A percentile compares a stretch with the other conserved stretches of the same genome.
Conservation (phyloP, 2,329 filamentous ascomycete genomes). For the Xylaria sp. region DNA sequence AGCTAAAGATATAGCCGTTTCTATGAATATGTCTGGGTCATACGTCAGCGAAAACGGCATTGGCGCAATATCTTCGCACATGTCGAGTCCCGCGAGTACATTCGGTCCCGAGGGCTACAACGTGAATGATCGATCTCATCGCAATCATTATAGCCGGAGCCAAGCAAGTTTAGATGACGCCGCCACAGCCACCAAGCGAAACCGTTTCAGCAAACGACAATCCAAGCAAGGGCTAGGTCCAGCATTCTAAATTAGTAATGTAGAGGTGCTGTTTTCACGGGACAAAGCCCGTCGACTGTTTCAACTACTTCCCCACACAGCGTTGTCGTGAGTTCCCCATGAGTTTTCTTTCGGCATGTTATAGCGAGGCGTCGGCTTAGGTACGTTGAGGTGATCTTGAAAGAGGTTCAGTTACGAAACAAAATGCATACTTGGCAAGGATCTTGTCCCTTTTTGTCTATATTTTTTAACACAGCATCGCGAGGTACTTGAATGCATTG, state of each 20-base stretch:
- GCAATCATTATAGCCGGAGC: slow-evolving; percentile 69
- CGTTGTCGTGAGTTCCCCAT: slow-evolving; percentile 40
- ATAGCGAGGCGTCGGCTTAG: slow-evolving; percentile 51
- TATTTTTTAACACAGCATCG: slow-evolving; percentile 26
- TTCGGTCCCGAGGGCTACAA: slow-evolving; percentile 65
- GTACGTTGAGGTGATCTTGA: slow-evolving; percentile 47
- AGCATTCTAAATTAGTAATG: slow-evolving; percentile 69
- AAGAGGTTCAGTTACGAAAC: slow-evolving; percentile 43
- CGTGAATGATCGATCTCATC: slow-evolving; percentile 62
- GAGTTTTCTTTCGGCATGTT: slow-evolving; percentile 46
- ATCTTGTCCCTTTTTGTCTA: slow-evolving; percentile 27
- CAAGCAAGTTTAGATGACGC: slow-evolving; percentile 66
- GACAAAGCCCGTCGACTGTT: slow-evolving; percentile 31
- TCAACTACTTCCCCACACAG: slow-evolving; percentile 29
- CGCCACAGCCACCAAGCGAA: slow-evolving; percentile 60
- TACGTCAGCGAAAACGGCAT: slow-evolving; percentile 76
- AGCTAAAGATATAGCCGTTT: slow-evolving; percentile 83
- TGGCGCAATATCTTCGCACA: slow-evolving; percentile 73
- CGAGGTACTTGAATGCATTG: slow-evolving; percentile 36
- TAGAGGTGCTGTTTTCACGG: slow-evolving; percentile 32
- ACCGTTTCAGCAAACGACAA: slow-evolving; percentile 89
- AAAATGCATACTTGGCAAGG: slow-evolving; percentile 46
- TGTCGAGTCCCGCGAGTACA: slow-evolving; percentile 82
- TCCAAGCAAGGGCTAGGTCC: slow-evolving; percentile 94
- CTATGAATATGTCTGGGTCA: slow-evolving; percentile 73